Evolutionary conservation across 1,139 yeast species (phyloP).

Genomic region (Saccharomyces hybrid): DNA sequence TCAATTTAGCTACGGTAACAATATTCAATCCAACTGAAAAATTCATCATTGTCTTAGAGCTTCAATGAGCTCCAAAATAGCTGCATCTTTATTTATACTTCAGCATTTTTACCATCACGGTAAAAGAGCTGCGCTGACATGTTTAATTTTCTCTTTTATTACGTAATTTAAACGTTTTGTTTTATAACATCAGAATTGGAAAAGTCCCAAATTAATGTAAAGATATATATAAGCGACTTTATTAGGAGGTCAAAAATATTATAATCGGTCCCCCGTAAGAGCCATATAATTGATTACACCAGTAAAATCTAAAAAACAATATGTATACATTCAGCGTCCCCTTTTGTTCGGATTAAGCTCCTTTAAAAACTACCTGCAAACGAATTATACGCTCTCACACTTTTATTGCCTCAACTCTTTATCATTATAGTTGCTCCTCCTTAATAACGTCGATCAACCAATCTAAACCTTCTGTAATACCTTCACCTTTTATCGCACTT

Average conservation of each 20-base stretch:
- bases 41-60: background rate
- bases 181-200: background rate
- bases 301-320: background rate
- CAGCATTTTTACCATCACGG: too few species aligned
- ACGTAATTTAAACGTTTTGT: background rate
- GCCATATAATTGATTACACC: background rate
- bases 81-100: background rate
- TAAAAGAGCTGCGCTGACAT: too few species aligned
- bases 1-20: background rate
- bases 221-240: background rate
- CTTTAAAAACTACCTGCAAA: background rate
- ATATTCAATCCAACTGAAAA: background rate
- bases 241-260: background rate
- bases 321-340: background rate
- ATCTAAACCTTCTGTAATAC: constrained; percentile 90
- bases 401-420: background rate
- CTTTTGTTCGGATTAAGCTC: background rate
- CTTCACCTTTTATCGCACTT: constrained; percentile 94
- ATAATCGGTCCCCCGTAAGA: too few species aligned
- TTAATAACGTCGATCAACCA: constrained; percentile 96
- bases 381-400: background rate
- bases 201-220: background rate
- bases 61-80: background rate
- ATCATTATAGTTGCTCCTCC: constrained; percentile 64
- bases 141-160: too few species aligned